phyloP scores from a whole-genome alignment of 192 early-diverging fungal species.

The Phlyctochytrium arcticum region DNA sequence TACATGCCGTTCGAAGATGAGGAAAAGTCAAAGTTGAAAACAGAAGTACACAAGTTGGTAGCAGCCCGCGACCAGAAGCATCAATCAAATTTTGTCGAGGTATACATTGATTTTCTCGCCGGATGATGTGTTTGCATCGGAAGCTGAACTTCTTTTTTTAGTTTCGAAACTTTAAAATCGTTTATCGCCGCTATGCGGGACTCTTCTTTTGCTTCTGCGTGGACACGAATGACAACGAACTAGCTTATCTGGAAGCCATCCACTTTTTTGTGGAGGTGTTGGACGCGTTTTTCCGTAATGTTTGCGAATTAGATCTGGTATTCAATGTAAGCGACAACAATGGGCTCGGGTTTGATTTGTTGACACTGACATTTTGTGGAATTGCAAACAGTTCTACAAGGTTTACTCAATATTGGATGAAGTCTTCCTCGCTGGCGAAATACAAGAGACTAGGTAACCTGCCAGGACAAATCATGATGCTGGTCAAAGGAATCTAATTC shows the following conservation, averaged over 20 bases:
- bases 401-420: conserved; percentile 98
- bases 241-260: conserved; percentile 92
- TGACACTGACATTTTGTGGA: neutral
- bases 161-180: conserved; percentile 97
- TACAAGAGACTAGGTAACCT: conserved; percentile 91
- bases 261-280: conserved; percentile 99
- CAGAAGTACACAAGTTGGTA: conserved; percentile 92
- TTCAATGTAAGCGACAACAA: conserved; percentile 80
- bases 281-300: conserved; percentile 97
- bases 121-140: too few relatives aligned
- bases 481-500: neutral
- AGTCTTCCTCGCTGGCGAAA: conserved; percentile 96
- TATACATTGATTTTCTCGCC: conserved; percentile 11
- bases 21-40: conserved; percentile 90
- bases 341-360: conserved; percentile 8
- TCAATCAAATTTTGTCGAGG: conserved; percentile 98
- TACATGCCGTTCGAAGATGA: conserved; percentile 92
- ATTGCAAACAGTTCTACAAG: conserved; percentile 14
- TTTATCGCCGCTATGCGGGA: conserved; percentile 96
- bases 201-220: conserved; percentile 99
- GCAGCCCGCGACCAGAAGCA: conserved; percentile 95
- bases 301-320: conserved; percentile 96
- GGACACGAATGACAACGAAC: conserved; percentile 97
- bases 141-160: conserved; percentile 27
- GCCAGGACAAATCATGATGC: too few relatives aligned